Base-by-base conservation (phyloP, 2,329 filamentous ascomycete genomes). In the Beauveria brongniartii region DNA sequence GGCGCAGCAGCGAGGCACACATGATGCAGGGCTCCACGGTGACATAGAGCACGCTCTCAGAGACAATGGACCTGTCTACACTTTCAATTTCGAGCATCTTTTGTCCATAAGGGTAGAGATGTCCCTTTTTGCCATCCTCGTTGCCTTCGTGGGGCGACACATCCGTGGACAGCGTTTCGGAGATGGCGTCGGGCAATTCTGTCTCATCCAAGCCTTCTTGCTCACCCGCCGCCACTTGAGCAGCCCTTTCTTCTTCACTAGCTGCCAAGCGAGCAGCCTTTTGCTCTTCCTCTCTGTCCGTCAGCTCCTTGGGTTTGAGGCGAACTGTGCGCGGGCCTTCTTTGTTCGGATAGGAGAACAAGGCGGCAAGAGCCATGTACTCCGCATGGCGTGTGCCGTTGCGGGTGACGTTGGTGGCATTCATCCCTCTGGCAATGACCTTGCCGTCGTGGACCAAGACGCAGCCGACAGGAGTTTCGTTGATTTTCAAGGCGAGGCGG, bases 11-110 rank as follows among this genome's bases (percentile, higher is more conserved):
- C 7, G 92, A 95, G 14, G 94, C 94, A 72, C 94, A 99, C 94
- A 99, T 99, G 77, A 99, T 91, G 73, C 94, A 99, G 5, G 94
- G 94, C 75, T 99, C 95, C 59, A 99, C 93, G 0, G 94, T 99
- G 54, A 99, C 94, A 74, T 99, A 99, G 56, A 99, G 84, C 10
- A 86, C 89, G 67, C 82, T 82, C 65, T 92, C 84, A 44, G 78
- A 79, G 66, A 97, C 80, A 64, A 93, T 83, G 14, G 81, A 82
- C 40, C 84, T 82, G 58, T 88, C 82, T 65, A 94, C 82, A 57
- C 80, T 81, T 24, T 81, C 74, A 2, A 74, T 73, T 0, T 80
- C 78, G 63, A 83, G 77, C 0, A 82, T 75, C 69, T 84, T 85
- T 67, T 85, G 82, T 5, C 83, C 83, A 61, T 86, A 86, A 1